These are phyloP conservation scores for Blastomyces percursus DNA, from an alignment of 2,329 filamentous ascomycete genomes.

Conservation along the genomic window DNA sequence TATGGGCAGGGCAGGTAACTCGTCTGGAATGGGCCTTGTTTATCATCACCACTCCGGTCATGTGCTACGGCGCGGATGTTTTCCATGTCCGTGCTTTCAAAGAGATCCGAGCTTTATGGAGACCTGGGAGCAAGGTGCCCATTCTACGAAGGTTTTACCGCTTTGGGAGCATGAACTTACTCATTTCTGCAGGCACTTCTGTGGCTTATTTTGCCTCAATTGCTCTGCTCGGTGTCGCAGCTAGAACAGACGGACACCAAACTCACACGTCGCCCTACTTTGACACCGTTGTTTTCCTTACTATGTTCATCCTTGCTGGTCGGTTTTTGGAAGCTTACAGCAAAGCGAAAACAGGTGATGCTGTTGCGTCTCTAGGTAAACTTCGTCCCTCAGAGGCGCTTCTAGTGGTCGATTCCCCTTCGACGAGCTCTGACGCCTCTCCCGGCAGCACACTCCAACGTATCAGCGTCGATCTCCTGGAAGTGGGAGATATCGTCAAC, in stretches of 20 bases:
- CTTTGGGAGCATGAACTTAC: slow-evolving; percentile 95
- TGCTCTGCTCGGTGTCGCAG: slow-evolving; percentile 58
- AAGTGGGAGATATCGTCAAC: slow-evolving; percentile 61
- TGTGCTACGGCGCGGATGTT: slow-evolving; percentile 73
- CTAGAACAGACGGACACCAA: slow-evolving; percentile 29
- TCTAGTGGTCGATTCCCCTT: slow-evolving; percentile 39
- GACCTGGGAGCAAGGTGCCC: slow-evolving; percentile 59
- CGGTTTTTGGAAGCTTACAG: slow-evolving; percentile 63
- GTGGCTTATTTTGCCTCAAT: slow-evolving; percentile 81
- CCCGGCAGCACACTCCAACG: slow-evolving; percentile 25
- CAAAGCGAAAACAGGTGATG: slow-evolving; percentile 81
- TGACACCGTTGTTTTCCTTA: slow-evolving; percentile 85
- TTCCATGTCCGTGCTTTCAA: slow-evolving; percentile 73
- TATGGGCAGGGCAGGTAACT: slow-evolving; percentile 58
- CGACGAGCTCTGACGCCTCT: slow-evolving; percentile 6
- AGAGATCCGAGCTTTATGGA: slow-evolving; percentile 69
- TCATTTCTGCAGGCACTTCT: slow-evolving; percentile 78
- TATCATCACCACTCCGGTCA: slow-evolving; percentile 72
- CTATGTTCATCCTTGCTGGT: slow-evolving; percentile 67
- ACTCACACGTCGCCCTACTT: slow-evolving; percentile 60
- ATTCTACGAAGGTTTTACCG: slow-evolving; percentile 67
- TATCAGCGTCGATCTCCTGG: slow-evolving; percentile 57
- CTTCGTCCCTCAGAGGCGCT: slow-evolving; percentile 67
- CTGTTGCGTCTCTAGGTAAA: slow-evolving; percentile 66
- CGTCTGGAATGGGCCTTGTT: slow-evolving; percentile 71